phyloP scores from a whole-genome alignment of 768 basidiomycete genomes.

The Russula emetica region DNA sequence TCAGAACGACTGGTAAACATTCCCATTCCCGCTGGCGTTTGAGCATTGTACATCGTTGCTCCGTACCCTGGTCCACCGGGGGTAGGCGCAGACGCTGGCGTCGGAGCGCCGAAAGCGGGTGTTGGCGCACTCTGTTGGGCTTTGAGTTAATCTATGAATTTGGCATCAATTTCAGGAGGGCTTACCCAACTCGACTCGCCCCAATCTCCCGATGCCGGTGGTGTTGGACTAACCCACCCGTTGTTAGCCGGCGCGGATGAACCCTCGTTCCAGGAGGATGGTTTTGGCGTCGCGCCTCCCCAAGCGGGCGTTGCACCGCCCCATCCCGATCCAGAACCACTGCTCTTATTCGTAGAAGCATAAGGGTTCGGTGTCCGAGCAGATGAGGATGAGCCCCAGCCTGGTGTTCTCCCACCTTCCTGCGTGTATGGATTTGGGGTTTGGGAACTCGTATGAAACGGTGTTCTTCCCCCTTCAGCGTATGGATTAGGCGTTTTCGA shows the following conservation, averaged over 20 bases:
- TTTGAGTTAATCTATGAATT: neutral
- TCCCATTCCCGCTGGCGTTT: conserved; percentile 32
- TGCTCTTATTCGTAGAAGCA: conserved; percentile 32
- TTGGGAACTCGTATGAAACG: conserved; percentile 59
- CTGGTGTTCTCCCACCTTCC: conserved; percentile 48
- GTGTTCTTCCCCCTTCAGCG: conserved; percentile 58
- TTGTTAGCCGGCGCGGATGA: conserved; percentile 19
- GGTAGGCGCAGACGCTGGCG: conserved; percentile 40
- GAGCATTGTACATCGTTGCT: conserved; percentile 35
- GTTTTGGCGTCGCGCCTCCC: conserved; percentile 29
- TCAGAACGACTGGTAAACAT: conserved; percentile 24
- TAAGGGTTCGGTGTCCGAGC: conserved; percentile 58
- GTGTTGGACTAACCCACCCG: conserved; percentile 32
- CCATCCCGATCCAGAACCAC: conserved; percentile 48
- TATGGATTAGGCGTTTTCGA: conserved; percentile 68
- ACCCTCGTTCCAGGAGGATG: conserved; percentile 20
- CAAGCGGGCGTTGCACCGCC: conserved; percentile 34
- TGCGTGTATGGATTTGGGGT: conserved; percentile 69
- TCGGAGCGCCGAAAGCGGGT: conserved; percentile 32
- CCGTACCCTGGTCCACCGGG: conserved; percentile 35
- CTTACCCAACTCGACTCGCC: conserved; percentile 50
- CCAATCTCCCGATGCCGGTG: conserved; percentile 32
- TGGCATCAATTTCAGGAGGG: conserved; percentile 21
- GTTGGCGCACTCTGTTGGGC: conserved; percentile 32
- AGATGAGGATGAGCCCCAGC: conserved; percentile 44